Evolutionary conservation across 2,329 filamentous ascomycete species (phyloP).

Genomic region (Sporothrix brasiliensis): DNA sequence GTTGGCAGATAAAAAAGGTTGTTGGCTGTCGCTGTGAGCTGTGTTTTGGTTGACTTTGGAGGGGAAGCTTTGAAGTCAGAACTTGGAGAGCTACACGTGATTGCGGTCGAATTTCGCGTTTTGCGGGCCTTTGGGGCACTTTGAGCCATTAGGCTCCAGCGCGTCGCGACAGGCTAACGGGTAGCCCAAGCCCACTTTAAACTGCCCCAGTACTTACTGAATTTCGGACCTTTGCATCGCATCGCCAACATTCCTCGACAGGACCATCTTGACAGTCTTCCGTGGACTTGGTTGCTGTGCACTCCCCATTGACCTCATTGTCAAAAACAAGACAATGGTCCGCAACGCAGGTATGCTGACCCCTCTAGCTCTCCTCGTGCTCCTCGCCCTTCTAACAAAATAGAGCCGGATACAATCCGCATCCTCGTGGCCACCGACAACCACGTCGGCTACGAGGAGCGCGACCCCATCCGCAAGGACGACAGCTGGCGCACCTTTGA

Average conservation of each 20-base stretch:
- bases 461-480: conserved; percentile 90
- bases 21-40: background rate
- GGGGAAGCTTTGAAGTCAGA: background rate
- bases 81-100: conserved; percentile 33
- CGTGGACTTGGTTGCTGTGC: background rate
- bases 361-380: background rate
- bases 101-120: conserved; percentile 36
- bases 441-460: conserved; percentile 95
- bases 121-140: background rate
- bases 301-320: background rate
- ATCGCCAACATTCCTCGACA: conserved; percentile 12
- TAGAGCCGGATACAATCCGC: conserved; percentile 80
- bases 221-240: background rate
- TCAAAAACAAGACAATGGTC: conserved; percentile 37
- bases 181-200: conserved; percentile 3
- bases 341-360: conserved; percentile 36
- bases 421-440: conserved; percentile 95
- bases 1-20: background rate
- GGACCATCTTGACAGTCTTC: no score
- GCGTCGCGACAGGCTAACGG: conserved; percentile 31
- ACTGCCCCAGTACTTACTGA: no score
- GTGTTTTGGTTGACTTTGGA: conserved; percentile 4
- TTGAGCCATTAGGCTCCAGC: conserved; percentile 28
- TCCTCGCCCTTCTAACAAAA: background rate
- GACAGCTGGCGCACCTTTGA: conserved; percentile 97